Evolutionary conservation across 1,139 yeast genomes (phyloP).

Genomic region (Yamadazyma siamensis): DNA sequence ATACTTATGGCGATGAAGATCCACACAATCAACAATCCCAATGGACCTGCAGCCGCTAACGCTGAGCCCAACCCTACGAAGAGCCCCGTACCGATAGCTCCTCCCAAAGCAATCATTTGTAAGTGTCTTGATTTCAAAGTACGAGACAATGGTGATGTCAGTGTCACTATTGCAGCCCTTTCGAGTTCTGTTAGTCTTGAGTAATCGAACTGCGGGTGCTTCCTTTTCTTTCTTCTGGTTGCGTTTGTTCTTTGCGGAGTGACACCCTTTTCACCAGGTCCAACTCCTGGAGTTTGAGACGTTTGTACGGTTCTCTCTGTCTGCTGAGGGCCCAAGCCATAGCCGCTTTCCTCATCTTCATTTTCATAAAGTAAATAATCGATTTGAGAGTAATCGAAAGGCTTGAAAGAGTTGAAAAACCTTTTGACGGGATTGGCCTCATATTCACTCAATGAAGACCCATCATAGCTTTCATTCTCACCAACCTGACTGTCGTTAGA

Average conservation of each 20-base stretch:
- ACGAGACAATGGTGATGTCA: conserved; percentile 29
- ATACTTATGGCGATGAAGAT: conserved; percentile 28
- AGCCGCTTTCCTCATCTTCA: conserved; percentile 10
- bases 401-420: conserved; percentile 26
- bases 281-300: too few species aligned
- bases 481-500: conserved; percentile 6
- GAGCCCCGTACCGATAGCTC: conserved; percentile 42
- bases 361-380: conserved; percentile 16
- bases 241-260: conserved; percentile 3
- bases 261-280: conserved; percentile 1
- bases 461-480: conserved; percentile 8
- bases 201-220: conserved; percentile 30
- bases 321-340: background rate
- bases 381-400: conserved; percentile 22
- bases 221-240: conserved; percentile 6
- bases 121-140: conserved; percentile 37
- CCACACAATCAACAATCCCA: conserved; percentile 33
- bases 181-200: conserved; percentile 25
- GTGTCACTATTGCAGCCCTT: conserved; percentile 31
- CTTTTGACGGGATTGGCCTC: conserved; percentile 20
- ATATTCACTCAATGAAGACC: conserved; percentile 15
- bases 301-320: background rate
- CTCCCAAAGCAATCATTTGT: conserved; percentile 41
- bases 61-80: conserved; percentile 35
- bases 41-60: conserved; percentile 34